These are phyloP conservation scores for Yamadazyma taylorii DNA, from an alignment of 1,139 yeast species.

Conservation along the genomic window DNA sequence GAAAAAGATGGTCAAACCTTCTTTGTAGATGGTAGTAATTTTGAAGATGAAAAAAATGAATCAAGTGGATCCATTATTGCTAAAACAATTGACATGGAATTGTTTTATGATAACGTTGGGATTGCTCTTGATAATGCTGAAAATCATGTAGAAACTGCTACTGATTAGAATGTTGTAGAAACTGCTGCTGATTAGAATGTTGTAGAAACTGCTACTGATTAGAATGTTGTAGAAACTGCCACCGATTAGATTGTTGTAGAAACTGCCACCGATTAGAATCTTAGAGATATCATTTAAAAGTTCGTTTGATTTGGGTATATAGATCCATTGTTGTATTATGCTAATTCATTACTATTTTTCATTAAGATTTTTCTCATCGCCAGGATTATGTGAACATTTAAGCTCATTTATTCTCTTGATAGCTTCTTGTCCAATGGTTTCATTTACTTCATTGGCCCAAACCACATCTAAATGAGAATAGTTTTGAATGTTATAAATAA, in stretches of 20 bases:
- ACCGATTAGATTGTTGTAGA: not conserved
- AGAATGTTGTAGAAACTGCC: no score
- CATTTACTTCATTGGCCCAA: constrained; percentile 54
- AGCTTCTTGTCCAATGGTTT: constrained; percentile 25
- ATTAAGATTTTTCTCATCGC: no score
- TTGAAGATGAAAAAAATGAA: constrained; percentile 26
- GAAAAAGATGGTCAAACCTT: constrained; percentile 35
- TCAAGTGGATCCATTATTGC: constrained; percentile 49
- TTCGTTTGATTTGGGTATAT: not conserved
- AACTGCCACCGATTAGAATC: no score
- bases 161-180: no score
- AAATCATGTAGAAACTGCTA: constrained; percentile 3
- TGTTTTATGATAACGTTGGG: constrained; percentile 34
- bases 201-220: no score
- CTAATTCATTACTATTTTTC: not conserved
- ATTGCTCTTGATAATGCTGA: constrained; percentile 17
- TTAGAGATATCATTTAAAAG: no score
- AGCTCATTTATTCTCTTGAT: constrained; percentile 5
- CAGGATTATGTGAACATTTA: no score
- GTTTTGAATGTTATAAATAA: constrained; percentile 39
- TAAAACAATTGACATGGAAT: constrained; percentile 39
- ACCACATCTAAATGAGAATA: constrained; percentile 56
- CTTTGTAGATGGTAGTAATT: constrained; percentile 25
- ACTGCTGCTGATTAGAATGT: no score
- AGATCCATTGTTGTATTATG: not conserved